Percentiles rank a stretch among this genome's conserved stretches.
These are phyloP conservation scores for Suillus ampliporus DNA, from an alignment of 768 basidiomycete genomes.

Conservation along the genomic window DNA sequence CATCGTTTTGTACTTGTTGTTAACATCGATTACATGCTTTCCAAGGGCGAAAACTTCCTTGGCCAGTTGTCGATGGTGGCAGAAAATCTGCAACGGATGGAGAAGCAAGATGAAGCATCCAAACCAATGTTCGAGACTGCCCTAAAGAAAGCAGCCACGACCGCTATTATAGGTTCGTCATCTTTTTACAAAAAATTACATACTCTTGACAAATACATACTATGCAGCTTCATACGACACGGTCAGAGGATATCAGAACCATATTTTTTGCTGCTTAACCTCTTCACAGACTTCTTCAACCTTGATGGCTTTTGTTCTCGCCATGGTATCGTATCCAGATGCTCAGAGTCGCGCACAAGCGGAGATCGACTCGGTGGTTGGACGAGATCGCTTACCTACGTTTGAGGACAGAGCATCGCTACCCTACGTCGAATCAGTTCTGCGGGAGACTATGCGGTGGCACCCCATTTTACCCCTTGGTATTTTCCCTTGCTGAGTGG, in stretches of 20 bases:
- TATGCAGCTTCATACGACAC: slow-evolving; percentile 27
- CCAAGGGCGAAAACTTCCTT: background rate
- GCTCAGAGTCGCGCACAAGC: slow-evolving; percentile 20
- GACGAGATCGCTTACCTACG: background rate
- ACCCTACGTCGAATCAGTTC: slow-evolving; percentile 3
- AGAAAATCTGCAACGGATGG: slow-evolving; percentile 20
- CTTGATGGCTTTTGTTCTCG: slow-evolving; percentile 11
- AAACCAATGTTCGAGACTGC: slow-evolving; percentile 14
- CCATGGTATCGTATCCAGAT: slow-evolving; percentile 16
- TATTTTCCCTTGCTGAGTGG: background rate
- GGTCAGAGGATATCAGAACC: slow-evolving; percentile 12
- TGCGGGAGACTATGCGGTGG: slow-evolving; percentile 7
- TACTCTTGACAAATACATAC: background rate
- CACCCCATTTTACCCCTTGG: background rate
- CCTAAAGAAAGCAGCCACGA: slow-evolving; percentile 16
- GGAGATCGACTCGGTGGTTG: slow-evolving; percentile 20
- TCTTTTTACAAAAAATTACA: background rate
- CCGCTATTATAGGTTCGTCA: slow-evolving; percentile 22
- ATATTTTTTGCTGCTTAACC: background rate
- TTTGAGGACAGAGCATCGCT: background rate
- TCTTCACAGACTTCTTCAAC: slow-evolving; percentile 19
- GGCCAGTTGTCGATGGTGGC: slow-evolving; percentile 16
- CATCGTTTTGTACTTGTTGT: background rate
- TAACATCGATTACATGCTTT: background rate
- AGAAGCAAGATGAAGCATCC: slow-evolving; percentile 12